These are phyloP conservation scores for Xylaria hypoxylon DNA, from an alignment of 2,329 filamentous ascomycete species.

Conservation along the genomic window DNA sequence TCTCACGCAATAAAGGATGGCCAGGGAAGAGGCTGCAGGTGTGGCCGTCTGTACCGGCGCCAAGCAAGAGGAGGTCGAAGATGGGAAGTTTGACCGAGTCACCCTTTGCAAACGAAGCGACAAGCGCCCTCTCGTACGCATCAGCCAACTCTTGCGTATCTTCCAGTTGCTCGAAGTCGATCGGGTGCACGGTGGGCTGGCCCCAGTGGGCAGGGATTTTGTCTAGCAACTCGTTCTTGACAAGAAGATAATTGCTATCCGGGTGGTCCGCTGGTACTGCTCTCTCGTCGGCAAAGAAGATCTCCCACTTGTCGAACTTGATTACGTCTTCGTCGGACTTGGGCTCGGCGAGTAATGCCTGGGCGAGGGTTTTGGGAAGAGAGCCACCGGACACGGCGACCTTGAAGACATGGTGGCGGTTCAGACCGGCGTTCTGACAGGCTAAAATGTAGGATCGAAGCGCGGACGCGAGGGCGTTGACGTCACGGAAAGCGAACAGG, in stretches of 20 bases:
- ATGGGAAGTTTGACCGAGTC: conserved; percentile 95
- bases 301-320: conserved; percentile 90
- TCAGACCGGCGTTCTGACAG: conserved; percentile 81
- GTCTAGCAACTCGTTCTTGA: conserved; percentile 88
- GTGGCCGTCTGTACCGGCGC: conserved; percentile 95
- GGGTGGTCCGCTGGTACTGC: conserved; percentile 90
- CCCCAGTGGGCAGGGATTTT: conserved; percentile 79
- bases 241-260: conserved; percentile 92
- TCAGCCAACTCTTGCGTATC: conserved; percentile 94
- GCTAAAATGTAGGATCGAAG: conserved; percentile 86
- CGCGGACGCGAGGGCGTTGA: conserved; percentile 76
- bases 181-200: conserved; percentile 80
- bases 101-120: conserved; percentile 86
- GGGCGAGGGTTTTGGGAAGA: conserved; percentile 86
- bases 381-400: conserved; percentile 94
- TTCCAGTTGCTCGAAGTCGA: conserved; percentile 73
- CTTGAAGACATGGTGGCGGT: conserved; percentile 87
- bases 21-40: conserved; percentile 96
- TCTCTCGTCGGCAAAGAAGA: conserved; percentile 98
- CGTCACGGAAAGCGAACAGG: conserved; percentile 83
- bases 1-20: conserved; percentile 86
- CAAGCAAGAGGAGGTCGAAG: conserved; percentile 93
- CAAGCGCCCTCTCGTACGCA: conserved; percentile 89
- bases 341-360: conserved; percentile 76
- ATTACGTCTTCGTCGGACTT: conserved; percentile 69